phyloP scores from a whole-genome alignment of 495 filamentous ascomycete genomes.

The Penicillium canescens region DNA sequence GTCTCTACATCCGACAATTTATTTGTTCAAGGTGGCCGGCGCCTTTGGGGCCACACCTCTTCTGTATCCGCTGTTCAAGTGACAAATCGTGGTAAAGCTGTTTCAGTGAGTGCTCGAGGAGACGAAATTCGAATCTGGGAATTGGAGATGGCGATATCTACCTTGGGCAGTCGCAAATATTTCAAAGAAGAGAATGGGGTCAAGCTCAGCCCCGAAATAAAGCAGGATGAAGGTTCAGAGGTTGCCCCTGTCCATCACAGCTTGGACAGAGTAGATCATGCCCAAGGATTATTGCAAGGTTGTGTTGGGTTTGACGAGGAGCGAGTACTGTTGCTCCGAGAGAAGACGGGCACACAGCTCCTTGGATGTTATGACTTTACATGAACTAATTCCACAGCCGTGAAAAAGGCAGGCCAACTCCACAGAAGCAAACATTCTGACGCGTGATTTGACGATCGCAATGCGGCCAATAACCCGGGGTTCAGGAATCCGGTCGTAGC shows the following conservation, averaged over 20 bases:
- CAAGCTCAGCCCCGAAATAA: constrained; percentile 45
- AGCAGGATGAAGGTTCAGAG: neutral
- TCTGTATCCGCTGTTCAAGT: constrained; percentile 86
- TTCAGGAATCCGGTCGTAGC: constrained; percentile 20
- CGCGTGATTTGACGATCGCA: constrained; percentile 1
- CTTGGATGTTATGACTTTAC: constrained; percentile 93
- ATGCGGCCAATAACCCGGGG: constrained; percentile 15
- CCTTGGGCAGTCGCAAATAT: constrained; percentile 37
- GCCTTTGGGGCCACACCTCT: constrained; percentile 93
- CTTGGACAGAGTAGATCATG: neutral
- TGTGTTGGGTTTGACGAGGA: constrained; percentile 95
- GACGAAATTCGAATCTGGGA: constrained; percentile 95
- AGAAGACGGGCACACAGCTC: constrained; percentile 67
- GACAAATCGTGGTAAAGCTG: constrained; percentile 82
- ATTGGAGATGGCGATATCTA: constrained; percentile 70
- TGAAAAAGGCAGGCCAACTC: neutral
- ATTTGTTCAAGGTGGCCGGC: constrained; percentile 69
- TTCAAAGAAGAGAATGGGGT: constrained; percentile 54
- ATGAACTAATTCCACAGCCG: constrained; percentile 31
- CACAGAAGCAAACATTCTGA: neutral
- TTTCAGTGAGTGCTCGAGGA: constrained; percentile 79
- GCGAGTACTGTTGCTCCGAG: constrained; percentile 81
- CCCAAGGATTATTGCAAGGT: constrained; percentile 36
- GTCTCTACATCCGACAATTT: constrained; percentile 68
- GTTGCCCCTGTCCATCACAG: neutral